Conservation (phyloP, 2,329 filamentous ascomycete species). For the Cercospora citrullina region DNA sequence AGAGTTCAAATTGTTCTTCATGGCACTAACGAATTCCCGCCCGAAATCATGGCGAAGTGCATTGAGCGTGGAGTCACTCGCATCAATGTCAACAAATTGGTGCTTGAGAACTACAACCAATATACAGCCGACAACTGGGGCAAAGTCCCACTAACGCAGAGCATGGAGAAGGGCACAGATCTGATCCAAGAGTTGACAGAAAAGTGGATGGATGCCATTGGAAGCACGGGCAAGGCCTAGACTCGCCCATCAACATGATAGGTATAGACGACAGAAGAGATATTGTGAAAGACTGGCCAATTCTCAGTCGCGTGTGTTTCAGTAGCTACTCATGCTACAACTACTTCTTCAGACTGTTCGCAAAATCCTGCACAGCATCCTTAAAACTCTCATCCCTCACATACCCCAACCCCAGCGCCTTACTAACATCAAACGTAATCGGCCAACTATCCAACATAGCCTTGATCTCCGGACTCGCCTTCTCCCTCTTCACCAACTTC, state of each 20-base stretch:
- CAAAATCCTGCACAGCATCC: constrained; percentile 50
- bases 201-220: constrained; percentile 53
- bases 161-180: constrained; percentile 57
- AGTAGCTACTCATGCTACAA: too few species aligned
- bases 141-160: constrained; percentile 53
- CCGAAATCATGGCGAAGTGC: constrained; percentile 56
- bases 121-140: constrained; percentile 53
- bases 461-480: constrained; percentile 52
- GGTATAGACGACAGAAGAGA: neutral
- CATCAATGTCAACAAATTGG: constrained; percentile 61
- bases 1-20: constrained; percentile 57
- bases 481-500: constrained; percentile 52
- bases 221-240: constrained; percentile 28
- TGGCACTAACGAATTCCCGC: constrained; percentile 58
- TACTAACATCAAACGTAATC: constrained; percentile 56
- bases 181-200: constrained; percentile 59
- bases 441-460: constrained; percentile 60
- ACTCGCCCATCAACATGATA: neutral
- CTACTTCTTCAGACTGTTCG: constrained; percentile 35
- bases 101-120: constrained; percentile 52
- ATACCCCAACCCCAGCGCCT: constrained; percentile 57
- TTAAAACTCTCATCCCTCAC: constrained; percentile 51
- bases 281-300: too few species aligned
- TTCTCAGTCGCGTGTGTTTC: too few species aligned
- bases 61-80: constrained; percentile 58